phyloP scores from a whole-genome alignment of 1,284 basidiomycete species.

The Rhodotorula mucilaginosa region DNA sequence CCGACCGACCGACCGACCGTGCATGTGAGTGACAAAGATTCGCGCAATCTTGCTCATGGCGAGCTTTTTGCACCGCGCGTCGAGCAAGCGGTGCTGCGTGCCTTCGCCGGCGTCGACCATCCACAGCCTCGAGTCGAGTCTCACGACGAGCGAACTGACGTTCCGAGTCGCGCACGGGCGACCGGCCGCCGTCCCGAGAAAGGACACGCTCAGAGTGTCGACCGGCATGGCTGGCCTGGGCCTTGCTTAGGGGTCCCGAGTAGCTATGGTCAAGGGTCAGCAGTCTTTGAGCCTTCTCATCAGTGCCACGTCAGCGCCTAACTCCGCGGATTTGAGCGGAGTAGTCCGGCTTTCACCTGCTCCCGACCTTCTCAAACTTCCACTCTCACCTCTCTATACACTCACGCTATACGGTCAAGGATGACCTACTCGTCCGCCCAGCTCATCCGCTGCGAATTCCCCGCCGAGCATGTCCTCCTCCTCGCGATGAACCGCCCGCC shows the following conservation, averaged over 20 bases:
- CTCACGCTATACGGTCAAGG: not conserved
- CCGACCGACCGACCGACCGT: constrained; percentile 52
- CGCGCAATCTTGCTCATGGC: constrained; percentile 62
- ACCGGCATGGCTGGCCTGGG: constrained; percentile 13
- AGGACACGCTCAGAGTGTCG: constrained; percentile 34
- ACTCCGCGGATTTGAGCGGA: too few species aligned
- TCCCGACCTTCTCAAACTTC: not conserved
- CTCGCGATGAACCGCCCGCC: constrained; percentile 51
- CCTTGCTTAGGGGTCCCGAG: not conserved
- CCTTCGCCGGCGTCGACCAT: constrained; percentile 88
- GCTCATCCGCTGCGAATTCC: constrained; percentile 25
- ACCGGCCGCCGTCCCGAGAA: constrained; percentile 43
- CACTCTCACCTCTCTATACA: too few species aligned
- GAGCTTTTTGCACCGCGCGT: constrained; percentile 56
- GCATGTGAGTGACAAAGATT: constrained; percentile 87
- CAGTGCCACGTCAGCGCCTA: too few species aligned
- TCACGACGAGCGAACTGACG: constrained; percentile 38
- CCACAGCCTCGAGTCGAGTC: constrained; percentile 37
- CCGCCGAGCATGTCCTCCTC: constrained; percentile 34
- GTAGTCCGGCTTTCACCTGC: too few species aligned
- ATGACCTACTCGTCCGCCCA: constrained; percentile 8
- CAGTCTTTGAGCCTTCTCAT: not conserved
- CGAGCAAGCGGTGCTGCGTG: constrained; percentile 71
- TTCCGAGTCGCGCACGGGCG: constrained; percentile 38
- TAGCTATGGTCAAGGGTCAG: too few species aligned